Percentiles rank a stretch among this genome's conserved stretches.
These are phyloP conservation scores for Penicillium diatomitis DNA, from an alignment of 495 filamentous ascomycete genomes.

Conservation along the genomic window DNA sequence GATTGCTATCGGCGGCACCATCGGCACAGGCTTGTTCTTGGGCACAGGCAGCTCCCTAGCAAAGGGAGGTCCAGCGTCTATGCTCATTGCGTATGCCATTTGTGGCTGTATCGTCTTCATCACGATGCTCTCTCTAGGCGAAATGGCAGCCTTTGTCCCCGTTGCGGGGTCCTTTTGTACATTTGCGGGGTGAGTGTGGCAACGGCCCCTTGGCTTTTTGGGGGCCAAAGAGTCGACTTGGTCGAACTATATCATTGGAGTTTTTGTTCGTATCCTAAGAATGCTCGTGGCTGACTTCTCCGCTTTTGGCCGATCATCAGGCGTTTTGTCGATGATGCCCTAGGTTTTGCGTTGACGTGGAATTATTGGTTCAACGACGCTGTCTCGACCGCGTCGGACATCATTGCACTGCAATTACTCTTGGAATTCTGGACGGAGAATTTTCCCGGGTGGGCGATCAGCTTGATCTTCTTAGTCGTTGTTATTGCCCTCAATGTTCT, in stretches of 20 bases:
- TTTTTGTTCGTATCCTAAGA: too few relatives aligned
- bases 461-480: constrained; percentile 43
- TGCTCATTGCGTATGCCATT: constrained; percentile 46
- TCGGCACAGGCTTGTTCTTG: constrained; percentile 58
- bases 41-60: constrained; percentile 51
- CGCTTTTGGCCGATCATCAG: constrained; percentile 11
- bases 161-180: constrained; percentile 44
- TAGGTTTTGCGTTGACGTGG: constrained; percentile 44
- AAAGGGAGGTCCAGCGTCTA: constrained; percentile 53
- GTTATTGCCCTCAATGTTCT: constrained; percentile 41
- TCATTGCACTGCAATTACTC: constrained; percentile 45
- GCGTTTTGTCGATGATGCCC: constrained; percentile 50
- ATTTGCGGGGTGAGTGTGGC: constrained; percentile 36
- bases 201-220: background rate
- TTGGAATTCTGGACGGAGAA: constrained; percentile 45
- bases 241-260: background rate
- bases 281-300: background rate
- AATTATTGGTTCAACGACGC: constrained; percentile 57
- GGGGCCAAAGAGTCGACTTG: background rate
- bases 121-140: constrained; percentile 41
- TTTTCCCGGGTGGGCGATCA: constrained; percentile 43
- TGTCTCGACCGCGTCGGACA: constrained; percentile 44
- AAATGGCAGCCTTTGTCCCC: constrained; percentile 43
- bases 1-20: constrained; percentile 55
- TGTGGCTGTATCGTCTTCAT: constrained; percentile 41